Percentiles rank a stretch among this genome's conserved stretches.
Conservation (phyloP, 192 early-diverging fungal genomes). For the Kappamyces sp. region DNA sequence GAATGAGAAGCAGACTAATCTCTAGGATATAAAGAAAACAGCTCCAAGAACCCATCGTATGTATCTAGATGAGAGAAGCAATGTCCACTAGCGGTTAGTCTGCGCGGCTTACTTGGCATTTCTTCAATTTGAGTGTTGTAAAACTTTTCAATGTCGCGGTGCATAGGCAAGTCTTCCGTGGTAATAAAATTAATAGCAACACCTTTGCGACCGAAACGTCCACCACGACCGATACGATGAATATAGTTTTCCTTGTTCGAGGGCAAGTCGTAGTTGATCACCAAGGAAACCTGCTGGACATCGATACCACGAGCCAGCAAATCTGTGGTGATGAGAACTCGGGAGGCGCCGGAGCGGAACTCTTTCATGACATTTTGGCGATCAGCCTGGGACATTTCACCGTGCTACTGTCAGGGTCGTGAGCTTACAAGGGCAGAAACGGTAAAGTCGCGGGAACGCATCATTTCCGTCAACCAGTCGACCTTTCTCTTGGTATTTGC, state of each 20-base stretch:
- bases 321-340: slow-evolving; percentile 97
- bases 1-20: too few relatives aligned
- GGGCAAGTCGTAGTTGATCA: slow-evolving; percentile 97
- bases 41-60: slow-evolving; percentile 15
- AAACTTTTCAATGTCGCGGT: slow-evolving; percentile 97
- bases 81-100: slow-evolving; percentile 21
- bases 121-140: slow-evolving; percentile 96
- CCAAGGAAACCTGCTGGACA: slow-evolving; percentile 97
- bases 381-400: slow-evolving; percentile 98
- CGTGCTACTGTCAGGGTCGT: slow-evolving; percentile 55
- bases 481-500: slow-evolving; percentile 96
- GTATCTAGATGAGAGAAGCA: slow-evolving; percentile 27
- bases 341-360: slow-evolving; percentile 87
- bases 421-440: slow-evolving; percentile 76
- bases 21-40: not conserved
- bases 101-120: slow-evolving; percentile 63
- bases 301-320: slow-evolving; percentile 99
- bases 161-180: slow-evolving; percentile 84
- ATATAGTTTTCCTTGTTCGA: slow-evolving; percentile 96
- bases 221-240: slow-evolving; percentile 94
- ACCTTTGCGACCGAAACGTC: slow-evolving; percentile 98
- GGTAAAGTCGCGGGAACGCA: slow-evolving; percentile 95
- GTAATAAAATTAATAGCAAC: slow-evolving; percentile 99
- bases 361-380: slow-evolving; percentile 96
- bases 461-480: slow-evolving; percentile 94